Evolutionary conservation across 2,329 filamentous ascomycete genomes (phyloP), one percentile per base, ranked within the genome.

Genomic region (Sporothrix schenckii): DNA sequence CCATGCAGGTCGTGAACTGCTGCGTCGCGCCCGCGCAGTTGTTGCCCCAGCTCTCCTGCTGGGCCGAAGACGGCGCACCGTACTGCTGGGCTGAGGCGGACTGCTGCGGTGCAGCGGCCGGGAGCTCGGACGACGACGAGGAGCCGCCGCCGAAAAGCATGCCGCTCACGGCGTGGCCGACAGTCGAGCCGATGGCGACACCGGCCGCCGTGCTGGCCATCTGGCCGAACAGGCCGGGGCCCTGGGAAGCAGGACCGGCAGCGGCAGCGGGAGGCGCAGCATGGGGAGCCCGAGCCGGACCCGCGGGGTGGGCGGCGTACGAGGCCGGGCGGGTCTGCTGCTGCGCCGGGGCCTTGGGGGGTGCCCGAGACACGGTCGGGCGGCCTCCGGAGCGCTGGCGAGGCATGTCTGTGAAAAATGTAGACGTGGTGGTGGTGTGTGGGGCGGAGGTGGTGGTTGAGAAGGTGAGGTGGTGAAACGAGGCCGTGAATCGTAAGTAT

Each of bases 141-240:
- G 63, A 66, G 76, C 91, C 89, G 77, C 91, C 89, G 79, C 93
- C 93, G 77, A 87, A 82, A 85, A 98, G 98, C 80, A 95, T 83
- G 74, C 93, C 92, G 77, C 93, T 92, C 81, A 98, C 91, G 77
- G 93, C 94, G 83, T 98, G 93, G 80, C 95, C 95, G 84, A 98
- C 91, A 14, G 93, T 93, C 72, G 93, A 97, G 74, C 95, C 95
- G 80, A 98, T 91, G 76, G 95, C 95, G 77, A 98, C 95, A 89
- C 95, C 95, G 79, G 95, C 95, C 80, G 95, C 95, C 71, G 95
- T 99, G 79, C 90, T 93, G 75, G 95, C 95, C 92, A 99, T 97
- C 86, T 98, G 93, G 72, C 93, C 94, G 76, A 99, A 93, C 13
- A 99, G 86, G 74, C 95, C 94, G 5, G 93, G 90, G 39, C 93